Base-by-base conservation (phyloP, 345 rosid genomes). In the Populus simonii region DNA sequence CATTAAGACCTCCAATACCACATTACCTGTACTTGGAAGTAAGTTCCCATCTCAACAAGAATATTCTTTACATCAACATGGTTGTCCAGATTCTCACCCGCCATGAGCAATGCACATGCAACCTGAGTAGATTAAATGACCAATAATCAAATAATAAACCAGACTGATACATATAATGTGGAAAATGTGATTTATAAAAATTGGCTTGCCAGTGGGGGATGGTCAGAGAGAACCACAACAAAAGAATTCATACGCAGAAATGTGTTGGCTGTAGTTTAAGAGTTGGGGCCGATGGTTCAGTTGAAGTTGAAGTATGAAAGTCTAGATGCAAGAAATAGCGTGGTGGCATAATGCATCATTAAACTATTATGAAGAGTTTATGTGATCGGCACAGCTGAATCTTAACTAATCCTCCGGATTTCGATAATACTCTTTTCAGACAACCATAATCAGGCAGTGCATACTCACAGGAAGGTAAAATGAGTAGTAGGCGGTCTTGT, bases 401-500 rank as follows among this genome's bases (percentile, higher is more conserved):
- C 45, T 41, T 11, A 41, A 11, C 45, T 41, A 41, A 41, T 41
- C 45, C 45, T 41, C 13, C 10, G 13, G 45, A 41, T 35, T 43
- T 49, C 9, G 7, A 25, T 4, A 15, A 45, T 66, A 16, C 13
- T 23, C 20, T n/a, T 59, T 68, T 18, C 43, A 33, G 35, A 63
- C 69, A 63, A 33, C 10, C 22, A 13, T 39, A 16, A 53, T 65
- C 57, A 63, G 61, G 43, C 6, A 41, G 47, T 33, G 74, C 35
- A 68, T 36, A 80, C 84, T 82, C 75, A 86, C 89, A 49, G 87
- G 83, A 61, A 86, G 89, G 71, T 84, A 86, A 72, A 82, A 86
- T 66, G 87, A 86, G 67, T 84, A 86, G 74, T 86, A 86, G 71
- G 89, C 85, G 25, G 89, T 84, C 78, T 86, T 86, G 82, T 77